Percentiles rank a stretch among this genome's conserved stretches.
Conservation (phyloP, 768 basidiomycete species). For the Obba rivulosa region DNA sequence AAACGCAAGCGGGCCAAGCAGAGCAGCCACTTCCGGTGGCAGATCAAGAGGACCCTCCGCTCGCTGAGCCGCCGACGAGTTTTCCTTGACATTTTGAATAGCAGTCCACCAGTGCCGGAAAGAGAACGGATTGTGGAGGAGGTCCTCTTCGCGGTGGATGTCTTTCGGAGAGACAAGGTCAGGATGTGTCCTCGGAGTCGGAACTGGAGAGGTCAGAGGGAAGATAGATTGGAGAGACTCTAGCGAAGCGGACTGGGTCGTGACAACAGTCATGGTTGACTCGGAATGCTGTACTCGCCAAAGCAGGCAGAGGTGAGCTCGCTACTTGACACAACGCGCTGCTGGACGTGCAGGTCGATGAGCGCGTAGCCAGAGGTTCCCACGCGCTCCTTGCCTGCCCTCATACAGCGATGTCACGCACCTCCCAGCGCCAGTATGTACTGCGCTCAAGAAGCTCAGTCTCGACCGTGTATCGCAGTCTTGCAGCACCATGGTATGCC, state of each 20-base stretch:
- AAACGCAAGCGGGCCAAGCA: slow-evolving; percentile 79
- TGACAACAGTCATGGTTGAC: slow-evolving; percentile 24
- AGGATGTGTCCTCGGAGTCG: slow-evolving; percentile 74
- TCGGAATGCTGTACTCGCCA: too few relatives aligned
- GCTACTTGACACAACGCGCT: too few relatives aligned
- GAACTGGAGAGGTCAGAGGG: slow-evolving; percentile 82
- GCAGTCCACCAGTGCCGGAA: slow-evolving; percentile 93
- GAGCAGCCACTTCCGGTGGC: slow-evolving; percentile 42
- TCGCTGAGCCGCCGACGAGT: slow-evolving; percentile 51
- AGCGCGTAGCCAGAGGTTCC: neutral
- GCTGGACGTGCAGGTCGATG: too few relatives aligned
- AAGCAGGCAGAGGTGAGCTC: too few relatives aligned
- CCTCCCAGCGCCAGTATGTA: neutral
- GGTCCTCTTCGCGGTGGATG: slow-evolving; percentile 88
- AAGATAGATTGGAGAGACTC: slow-evolving; percentile 57
- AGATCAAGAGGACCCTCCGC: slow-evolving; percentile 44
- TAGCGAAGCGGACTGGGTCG: slow-evolving; percentile 42
- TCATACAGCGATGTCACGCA: neutral
- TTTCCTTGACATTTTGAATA: slow-evolving; percentile 70
- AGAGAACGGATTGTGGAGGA: slow-evolving; percentile 84
- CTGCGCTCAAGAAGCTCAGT: too few relatives aligned
- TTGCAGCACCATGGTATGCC: slow-evolving; percentile 6
- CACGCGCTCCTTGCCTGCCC: neutral
- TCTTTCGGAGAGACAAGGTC: slow-evolving; percentile 71
- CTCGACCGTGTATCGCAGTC: too few relatives aligned